Conservation (phyloP, 2,329 filamentous ascomycete species). For the Neofusicoccum sp. region DNA sequence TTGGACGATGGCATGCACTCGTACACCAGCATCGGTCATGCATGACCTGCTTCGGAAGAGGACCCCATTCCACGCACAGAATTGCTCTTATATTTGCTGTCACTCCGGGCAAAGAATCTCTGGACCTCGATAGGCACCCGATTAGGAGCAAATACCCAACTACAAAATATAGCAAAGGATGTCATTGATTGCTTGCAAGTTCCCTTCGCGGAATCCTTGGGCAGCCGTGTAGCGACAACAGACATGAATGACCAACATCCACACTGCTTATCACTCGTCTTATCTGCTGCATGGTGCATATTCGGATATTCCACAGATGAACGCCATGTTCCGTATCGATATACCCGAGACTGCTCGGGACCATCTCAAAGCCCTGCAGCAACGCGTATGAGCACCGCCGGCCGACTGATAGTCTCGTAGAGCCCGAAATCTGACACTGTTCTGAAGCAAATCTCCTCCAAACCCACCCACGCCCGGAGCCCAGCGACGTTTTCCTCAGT, state of each 20-base stretch:
- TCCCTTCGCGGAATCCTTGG: too few species aligned
- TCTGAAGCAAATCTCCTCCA: conserved; percentile 35
- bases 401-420: conserved; percentile 31
- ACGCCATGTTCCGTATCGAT: neutral
- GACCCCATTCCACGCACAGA: neutral
- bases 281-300: too few species aligned
- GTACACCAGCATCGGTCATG: neutral
- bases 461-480: conserved; percentile 24
- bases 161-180: neutral
- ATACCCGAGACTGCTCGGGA: neutral
- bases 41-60: neutral
- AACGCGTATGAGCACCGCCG: neutral
- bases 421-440: conserved; percentile 36
- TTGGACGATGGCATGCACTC: neutral
- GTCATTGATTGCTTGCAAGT: neutral
- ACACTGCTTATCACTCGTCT: too few species aligned
- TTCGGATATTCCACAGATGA: too few species aligned
- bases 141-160: neutral
- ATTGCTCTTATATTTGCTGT: neutral
- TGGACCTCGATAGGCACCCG: neutral
- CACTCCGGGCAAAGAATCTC: neutral
- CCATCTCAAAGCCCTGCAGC: neutral
- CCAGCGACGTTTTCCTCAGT: conserved; percentile 23
- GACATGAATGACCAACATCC: too few species aligned
- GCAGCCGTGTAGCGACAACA: too few species aligned